Base-by-base conservation (phyloP, 1,284 basidiomycete species). In the Hypsizygus ulmarius region DNA sequence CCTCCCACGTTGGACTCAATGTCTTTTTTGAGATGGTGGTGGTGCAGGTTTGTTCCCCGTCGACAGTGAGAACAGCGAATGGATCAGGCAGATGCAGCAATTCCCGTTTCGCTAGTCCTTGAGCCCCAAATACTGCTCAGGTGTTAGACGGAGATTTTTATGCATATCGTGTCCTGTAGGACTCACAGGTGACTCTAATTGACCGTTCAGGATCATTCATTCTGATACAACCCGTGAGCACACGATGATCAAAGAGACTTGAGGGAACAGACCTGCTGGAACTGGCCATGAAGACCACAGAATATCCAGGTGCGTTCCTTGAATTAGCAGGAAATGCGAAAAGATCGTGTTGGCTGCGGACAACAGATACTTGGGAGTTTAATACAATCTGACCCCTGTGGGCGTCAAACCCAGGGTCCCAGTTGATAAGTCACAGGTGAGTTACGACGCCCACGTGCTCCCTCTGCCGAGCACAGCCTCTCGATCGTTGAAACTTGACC, bases 41-140 rank as follows among this genome's bases (percentile, higher is more conserved):
- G 16, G 93, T 93, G 66, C 87, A 87, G 2, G 93, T 96, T 71
- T 97, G 95, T 67, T 97, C 91, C 41, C 90, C 90, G 67, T 98
- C 96, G 51, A 98, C 93, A 11, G 92, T 95, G 57, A 98, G 84
- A 38, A 97, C 93, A 16, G 94, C 95, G 66, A 98, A 97, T 2
- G 96, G 94, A 68, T 97, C 94, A 0, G 96, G 96, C 8, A 97
- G 79, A 56, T 92, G 79, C 64, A 96, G 89, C 34, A 97, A 80
- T 68, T 97, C 93, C 46, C 93, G 84, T 70, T 96, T 97, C 57
- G 81, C 84, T 42, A 97, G 78, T 29, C 88, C 89, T 68, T 87
- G 90, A 53, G 93, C 94, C 34, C 90, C 89, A 59, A 90, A 87
- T 55, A 96, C 93, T 95, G 66, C 15, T 44, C 36, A 45, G 29